Evolutionary conservation across 805 yeast species (phyloP).

Genomic region (Saccharomycopsis olivae): DNA sequence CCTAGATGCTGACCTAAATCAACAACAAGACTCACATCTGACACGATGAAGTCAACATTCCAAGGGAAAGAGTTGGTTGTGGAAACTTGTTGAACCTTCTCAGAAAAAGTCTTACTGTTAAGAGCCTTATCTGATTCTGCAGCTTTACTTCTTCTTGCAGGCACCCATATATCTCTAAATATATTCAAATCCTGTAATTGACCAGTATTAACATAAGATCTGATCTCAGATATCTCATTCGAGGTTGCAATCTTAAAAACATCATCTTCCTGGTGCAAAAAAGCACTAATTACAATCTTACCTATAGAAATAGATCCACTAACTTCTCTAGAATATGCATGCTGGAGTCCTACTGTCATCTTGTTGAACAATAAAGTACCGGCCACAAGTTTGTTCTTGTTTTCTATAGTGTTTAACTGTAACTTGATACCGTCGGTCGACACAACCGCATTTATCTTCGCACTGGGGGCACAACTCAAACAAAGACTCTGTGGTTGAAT

Average conservation of each 20-base stretch:
- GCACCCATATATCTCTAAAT: constrained; percentile 76
- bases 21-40: constrained; percentile 42
- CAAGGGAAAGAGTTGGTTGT: constrained; percentile 65
- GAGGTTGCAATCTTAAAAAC: constrained; percentile 35
- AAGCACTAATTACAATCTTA: constrained; percentile 37
- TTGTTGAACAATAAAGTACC: constrained; percentile 40
- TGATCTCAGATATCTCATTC: constrained; percentile 43
- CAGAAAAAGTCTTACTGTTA: constrained; percentile 28
- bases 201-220: constrained; percentile 60
- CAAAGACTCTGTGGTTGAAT: constrained; percentile 67
- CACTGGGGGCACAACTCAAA: constrained; percentile 87
- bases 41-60: constrained; percentile 48
- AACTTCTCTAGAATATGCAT: constrained; percentile 79
- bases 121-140: neutral
- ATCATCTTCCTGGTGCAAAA: constrained; percentile 30
- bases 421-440: constrained; percentile 60
- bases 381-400: constrained; percentile 30
- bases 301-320: constrained; percentile 59
- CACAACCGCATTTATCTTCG: constrained; percentile 81
- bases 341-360: constrained; percentile 68
- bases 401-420: constrained; percentile 40
- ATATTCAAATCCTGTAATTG: constrained; percentile 81
- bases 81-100: constrained; percentile 45
- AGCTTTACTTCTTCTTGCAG: constrained; percentile 23
- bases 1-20: constrained; percentile 86